Evolutionary conservation across 208 protist genomes (phyloP), one percentile per base, ranked within the genome.

Genomic region (Trypanosoma cruzi): DNA sequence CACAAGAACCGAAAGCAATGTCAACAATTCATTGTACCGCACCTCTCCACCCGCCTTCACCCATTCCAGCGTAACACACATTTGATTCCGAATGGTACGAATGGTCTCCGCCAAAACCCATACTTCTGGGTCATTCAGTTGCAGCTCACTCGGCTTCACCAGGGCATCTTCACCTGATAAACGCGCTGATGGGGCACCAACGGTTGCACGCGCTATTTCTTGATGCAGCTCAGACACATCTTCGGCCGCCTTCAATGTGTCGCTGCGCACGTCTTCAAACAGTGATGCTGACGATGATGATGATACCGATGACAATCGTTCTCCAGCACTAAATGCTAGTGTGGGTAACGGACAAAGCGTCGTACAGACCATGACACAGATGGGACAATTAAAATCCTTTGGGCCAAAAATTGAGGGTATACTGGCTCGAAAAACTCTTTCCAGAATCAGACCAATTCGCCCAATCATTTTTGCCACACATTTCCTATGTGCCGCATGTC

Each of bases 361-460:
- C 1, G 80, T 90, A 42, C 82, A 81, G 37, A 89, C 79, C 76
- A 88, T 91, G 55, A 82, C 59, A 59, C 89, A 92, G 29, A 92
- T 64, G 0, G 89, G 85, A 65, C 89, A 95, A 56, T 70, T 75
- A 53, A 92, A 84, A 58, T 91, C 85, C 29, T 67, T 75, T 5
- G 77, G 77, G 18, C 67, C 68, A 16, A 88, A 72, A 72, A 18
- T 55, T 0, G 49, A 48, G n/a, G 20, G 20, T 4, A 44, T 10
- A 29, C 6, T 62, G 24, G 1, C 18, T 24, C 42, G 16, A 18
- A 22, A 18, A 2, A 2, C 63, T 31, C 70, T 62, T 52, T 52
- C 63, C 82, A 72, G 86, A 42, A 81, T 64, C 48, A 64, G 32
- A 29, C 82, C 64, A 20, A 90, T 66, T n/a, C 74, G 75, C 20